These are phyloP conservation scores for Peronospora belbahrii DNA, from an alignment of 352 stramenopile genomes.

Conservation along the genomic window DNA sequence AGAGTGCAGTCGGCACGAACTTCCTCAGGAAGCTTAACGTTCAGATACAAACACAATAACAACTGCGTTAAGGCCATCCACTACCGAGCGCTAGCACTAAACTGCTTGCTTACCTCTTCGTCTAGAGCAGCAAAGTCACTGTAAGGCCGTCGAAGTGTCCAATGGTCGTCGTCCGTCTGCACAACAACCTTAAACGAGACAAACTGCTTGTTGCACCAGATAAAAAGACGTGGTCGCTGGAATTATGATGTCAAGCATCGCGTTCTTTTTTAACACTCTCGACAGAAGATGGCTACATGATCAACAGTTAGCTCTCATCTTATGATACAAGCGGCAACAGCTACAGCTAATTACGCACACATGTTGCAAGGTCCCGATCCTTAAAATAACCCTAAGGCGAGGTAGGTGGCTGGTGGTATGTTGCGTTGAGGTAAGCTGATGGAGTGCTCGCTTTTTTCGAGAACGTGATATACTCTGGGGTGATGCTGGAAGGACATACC, in stretches of 20 bases:
- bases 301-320: not conserved
- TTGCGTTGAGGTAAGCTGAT: conserved; percentile 51
- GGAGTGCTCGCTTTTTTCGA: conserved; percentile 40
- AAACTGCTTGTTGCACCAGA: conserved; percentile 67
- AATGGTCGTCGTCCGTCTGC: conserved; percentile 58
- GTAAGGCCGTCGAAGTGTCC: conserved; percentile 57
- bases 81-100: not conserved
- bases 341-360: not conserved
- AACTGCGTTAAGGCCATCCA: not conserved
- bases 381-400: conserved; percentile 55
- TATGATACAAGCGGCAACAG: not conserved
- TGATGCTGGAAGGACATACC: conserved; percentile 41
- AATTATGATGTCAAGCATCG: conserved; percentile 50
- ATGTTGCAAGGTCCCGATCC: conserved; percentile 27
- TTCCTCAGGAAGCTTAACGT: conserved; percentile 32
- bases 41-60: not conserved
- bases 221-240: conserved; percentile 53
- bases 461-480: conserved; percentile 39
- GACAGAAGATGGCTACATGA: conserved; percentile 18
- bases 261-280: conserved; percentile 12
- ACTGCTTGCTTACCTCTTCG: conserved; percentile 27
- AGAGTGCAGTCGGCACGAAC: conserved; percentile 38
- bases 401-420: conserved; percentile 27
- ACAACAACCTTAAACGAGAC: conserved; percentile 73
- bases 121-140: conserved; percentile 56